A percentile compares a stretch with the other conserved stretches of the same genome.
phyloP scores from a whole-genome alignment of 805 yeast genomes.

The Hagleromyces aurorensis region DNA sequence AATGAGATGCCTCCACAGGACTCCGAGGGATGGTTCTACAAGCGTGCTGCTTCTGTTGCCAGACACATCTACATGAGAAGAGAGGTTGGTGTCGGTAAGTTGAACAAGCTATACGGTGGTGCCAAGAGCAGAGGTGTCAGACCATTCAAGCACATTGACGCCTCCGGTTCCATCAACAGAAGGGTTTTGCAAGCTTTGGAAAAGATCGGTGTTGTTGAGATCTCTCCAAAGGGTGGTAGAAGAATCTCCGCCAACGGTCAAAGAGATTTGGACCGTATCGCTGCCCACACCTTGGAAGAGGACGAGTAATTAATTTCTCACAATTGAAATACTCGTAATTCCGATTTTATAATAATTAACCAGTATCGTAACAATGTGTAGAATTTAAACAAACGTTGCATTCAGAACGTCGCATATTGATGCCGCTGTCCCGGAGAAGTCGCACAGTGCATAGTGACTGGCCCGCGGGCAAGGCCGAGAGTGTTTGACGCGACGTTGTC shows the following conservation, averaged over 20 bases:
- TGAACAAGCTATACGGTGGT: slow-evolving; percentile 99
- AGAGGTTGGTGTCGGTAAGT: slow-evolving; percentile 98
- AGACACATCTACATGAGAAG: slow-evolving; percentile 99
- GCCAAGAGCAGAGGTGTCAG: slow-evolving; percentile 98
- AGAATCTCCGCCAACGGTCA: slow-evolving; percentile 98
- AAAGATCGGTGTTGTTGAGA: slow-evolving; percentile 95
- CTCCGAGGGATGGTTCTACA: slow-evolving; percentile 99
- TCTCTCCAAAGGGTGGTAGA: slow-evolving; percentile 98
- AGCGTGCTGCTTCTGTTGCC: slow-evolving; percentile 99
- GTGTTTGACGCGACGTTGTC: no score
- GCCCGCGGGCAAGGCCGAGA: no score
- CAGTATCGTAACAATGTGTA: no score
- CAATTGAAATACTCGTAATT: no score
- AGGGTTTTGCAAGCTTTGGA: slow-evolving; percentile 95
- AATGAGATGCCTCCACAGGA: slow-evolving; percentile 99
- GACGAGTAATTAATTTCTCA: slow-evolving; percentile 51
- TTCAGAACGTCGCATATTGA: no score
- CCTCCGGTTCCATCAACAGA: slow-evolving; percentile 99
- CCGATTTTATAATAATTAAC: no score
- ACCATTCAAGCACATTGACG: slow-evolving; percentile 97
- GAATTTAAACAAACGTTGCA: no score
- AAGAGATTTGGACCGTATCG: slow-evolving; percentile 99
- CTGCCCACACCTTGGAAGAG: slow-evolving; percentile 95
- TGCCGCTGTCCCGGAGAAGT: no score
- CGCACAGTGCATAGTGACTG: no score